Evolutionary conservation across 768 basidiomycete species (phyloP), one percentile per base, ranked within the genome.

Genomic region (Suillus subalutaceus): DNA sequence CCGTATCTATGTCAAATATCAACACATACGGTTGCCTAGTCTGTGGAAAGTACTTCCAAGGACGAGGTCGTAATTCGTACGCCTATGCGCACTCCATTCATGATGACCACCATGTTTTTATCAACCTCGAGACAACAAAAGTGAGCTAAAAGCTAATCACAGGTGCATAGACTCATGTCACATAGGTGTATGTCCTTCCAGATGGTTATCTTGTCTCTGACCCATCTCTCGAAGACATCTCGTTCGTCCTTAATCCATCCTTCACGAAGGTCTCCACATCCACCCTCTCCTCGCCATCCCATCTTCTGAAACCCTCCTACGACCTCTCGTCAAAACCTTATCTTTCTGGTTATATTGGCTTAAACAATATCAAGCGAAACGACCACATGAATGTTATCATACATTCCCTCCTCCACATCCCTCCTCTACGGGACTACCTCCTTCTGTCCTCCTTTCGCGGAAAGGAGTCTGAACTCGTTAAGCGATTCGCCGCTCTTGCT

Each of bases 1-100:
- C 97, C 10, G 94, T 99, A 62, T 97, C 94, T 43, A 84, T 94
- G 63, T 92, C 93, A 50, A 97, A 99, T 79, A 96, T 97, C 84
- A 97, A 99, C 79, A 92, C 92, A 68, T 99, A 99, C 74, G 95
- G 94, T 41, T 99, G 97, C 75, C 87, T 99, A 63, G 96, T 99
- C 18, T 96, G 94, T 75, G 97, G 97, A 64, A 99, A 97, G 81
- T 99, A 98, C 78, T 99, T 97, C 75, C 97, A 99, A 83, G 97
- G 97, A 32, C 84, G 97, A 72, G 97, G 97, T 43, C 90, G 91
- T 69, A 93, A 85, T 55, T 95, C 95, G 65, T 96, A 95, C 75
- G 97, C 97, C 30, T 99, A 97, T 78, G 88, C 95, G 18, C 97
- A 99, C 79, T 92, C 96, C 56, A 96, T 99, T 68, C 94, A 96